Evolutionary conservation across 768 basidiomycete species (phyloP).

Genomic region (Leccinum variicolor): DNA sequence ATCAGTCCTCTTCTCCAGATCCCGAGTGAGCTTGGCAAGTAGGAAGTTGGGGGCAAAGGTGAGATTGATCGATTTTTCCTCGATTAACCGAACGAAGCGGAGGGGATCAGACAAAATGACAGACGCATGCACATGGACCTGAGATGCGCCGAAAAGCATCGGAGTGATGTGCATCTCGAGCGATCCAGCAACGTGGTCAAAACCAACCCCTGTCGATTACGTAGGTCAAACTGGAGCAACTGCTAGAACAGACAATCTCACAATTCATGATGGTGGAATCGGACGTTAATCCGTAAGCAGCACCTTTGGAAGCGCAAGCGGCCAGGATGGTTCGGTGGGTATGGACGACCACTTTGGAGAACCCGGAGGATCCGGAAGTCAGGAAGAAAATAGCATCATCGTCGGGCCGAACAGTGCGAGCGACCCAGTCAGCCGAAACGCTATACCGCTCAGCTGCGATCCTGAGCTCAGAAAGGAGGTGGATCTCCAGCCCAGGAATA

Average conservation of each 20-base stretch:
- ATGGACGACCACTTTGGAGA: neutral
- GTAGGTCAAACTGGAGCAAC: neutral
- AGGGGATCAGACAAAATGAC: slow-evolving; percentile 13
- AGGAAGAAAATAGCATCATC: neutral
- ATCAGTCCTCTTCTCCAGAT: slow-evolving; percentile 7
- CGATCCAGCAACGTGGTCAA: slow-evolving; percentile 40
- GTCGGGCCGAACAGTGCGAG: neutral
- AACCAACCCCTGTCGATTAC: slow-evolving; percentile 30
- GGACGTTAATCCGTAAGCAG: neutral
- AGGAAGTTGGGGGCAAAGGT: slow-evolving; percentile 1
- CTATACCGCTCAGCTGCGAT: slow-evolving; percentile 15
- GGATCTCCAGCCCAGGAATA: slow-evolving; percentile 11
- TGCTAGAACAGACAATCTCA: neutral
- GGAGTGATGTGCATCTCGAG: slow-evolving; percentile 37
- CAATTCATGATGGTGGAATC: slow-evolving; percentile 29
- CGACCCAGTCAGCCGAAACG: slow-evolving; percentile 8
- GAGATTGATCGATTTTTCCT: slow-evolving; percentile 30
- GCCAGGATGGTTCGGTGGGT: neutral
- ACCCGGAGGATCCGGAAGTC: neutral
- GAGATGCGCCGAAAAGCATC: slow-evolving; percentile 23
- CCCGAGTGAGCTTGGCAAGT: neutral
- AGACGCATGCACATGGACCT: slow-evolving; percentile 15
- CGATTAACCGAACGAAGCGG: slow-evolving; percentile 23
- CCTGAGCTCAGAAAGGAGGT: slow-evolving; percentile 18
- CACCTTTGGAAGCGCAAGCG: neutral